Evolutionary conservation across 140 eudicot genomes (phyloP).

Genomic region (Erigeron philadelphicus): DNA sequence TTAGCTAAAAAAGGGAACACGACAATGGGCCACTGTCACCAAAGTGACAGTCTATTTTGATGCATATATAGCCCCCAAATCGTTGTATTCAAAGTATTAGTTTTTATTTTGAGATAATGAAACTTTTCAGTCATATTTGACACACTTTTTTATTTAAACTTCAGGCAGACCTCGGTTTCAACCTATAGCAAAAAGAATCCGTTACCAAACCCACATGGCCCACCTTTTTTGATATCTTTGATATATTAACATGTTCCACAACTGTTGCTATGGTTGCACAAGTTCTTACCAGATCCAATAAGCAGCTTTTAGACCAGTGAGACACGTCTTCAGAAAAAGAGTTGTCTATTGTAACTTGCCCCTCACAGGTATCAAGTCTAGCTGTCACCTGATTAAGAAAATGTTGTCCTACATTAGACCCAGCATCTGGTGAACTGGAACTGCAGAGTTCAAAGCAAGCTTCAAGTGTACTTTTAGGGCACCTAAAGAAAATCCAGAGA

Average conservation of each 20-base stretch:
- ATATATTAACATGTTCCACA: not conserved
- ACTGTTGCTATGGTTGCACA: not conserved
- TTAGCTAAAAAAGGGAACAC: not conserved
- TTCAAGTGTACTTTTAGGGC: conserved; percentile 60
- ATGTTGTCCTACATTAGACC: conserved; percentile 46
- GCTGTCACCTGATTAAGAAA: conserved; percentile 61
- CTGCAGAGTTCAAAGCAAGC: conserved; percentile 77
- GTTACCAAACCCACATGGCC: not conserved
- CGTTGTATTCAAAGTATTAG: not conserved
- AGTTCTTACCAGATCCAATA: conserved; percentile 64
- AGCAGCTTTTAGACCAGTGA: conserved; percentile 45
- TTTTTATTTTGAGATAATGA: not conserved
- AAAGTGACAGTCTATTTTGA: not conserved
- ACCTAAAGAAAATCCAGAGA: conserved; percentile 56
- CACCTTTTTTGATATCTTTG: not conserved
- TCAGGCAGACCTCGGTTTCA: not conserved
- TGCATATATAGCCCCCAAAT: not conserved
- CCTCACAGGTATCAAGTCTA: conserved; percentile 35
- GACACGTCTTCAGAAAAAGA: conserved; percentile 29
- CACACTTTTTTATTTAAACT: not conserved
- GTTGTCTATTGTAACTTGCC: conserved; percentile 28
- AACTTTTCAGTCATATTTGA: not conserved
- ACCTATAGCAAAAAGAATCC: not conserved
- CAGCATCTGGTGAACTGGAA: conserved; percentile 44
- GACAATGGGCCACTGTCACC: not conserved